Conservation (phyloP, 805 yeast genomes). For the Candida easanensis region DNA sequence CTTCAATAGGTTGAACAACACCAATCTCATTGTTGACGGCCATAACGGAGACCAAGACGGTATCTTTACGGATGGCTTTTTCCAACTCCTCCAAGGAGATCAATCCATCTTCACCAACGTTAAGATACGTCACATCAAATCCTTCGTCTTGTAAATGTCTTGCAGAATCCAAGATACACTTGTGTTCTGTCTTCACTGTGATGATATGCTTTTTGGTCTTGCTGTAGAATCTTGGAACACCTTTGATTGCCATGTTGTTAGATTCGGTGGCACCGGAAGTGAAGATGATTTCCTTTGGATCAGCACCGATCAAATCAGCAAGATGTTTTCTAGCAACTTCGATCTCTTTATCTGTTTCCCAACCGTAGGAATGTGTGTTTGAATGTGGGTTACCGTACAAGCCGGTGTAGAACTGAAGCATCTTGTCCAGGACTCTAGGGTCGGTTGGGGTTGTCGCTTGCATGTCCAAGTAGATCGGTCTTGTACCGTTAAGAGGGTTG, state of each 20-base stretch:
- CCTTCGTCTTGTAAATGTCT: conserved; percentile 96
- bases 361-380: conserved; percentile 94
- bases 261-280: conserved; percentile 98
- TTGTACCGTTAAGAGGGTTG: conserved; percentile 52
- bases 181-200: conserved; percentile 96
- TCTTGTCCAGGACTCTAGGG: conserved; percentile 89
- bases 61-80: conserved; percentile 83
- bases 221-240: conserved; percentile 90
- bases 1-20: conserved; percentile 92
- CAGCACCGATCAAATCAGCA: conserved; percentile 85
- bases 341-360: conserved; percentile 95
- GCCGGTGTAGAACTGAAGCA: conserved; percentile 86
- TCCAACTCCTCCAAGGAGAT: conserved; percentile 75
- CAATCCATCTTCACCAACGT: conserved; percentile 79
- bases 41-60: conserved; percentile 89
- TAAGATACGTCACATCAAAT: conserved; percentile 89
- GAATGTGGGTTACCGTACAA: conserved; percentile 98
- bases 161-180: conserved; percentile 97
- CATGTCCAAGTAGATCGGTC: conserved; percentile 95
- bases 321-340: conserved; percentile 82
- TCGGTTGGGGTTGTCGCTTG: conserved; percentile 99
- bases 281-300: conserved; percentile 94
- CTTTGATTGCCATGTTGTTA: conserved; percentile 92
- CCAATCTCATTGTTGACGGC: conserved; percentile 98
- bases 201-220: conserved; percentile 90